These are phyloP conservation scores for Aspergillus bridgeri DNA, from an alignment of 495 filamentous ascomycete species.

Conservation along the genomic window DNA sequence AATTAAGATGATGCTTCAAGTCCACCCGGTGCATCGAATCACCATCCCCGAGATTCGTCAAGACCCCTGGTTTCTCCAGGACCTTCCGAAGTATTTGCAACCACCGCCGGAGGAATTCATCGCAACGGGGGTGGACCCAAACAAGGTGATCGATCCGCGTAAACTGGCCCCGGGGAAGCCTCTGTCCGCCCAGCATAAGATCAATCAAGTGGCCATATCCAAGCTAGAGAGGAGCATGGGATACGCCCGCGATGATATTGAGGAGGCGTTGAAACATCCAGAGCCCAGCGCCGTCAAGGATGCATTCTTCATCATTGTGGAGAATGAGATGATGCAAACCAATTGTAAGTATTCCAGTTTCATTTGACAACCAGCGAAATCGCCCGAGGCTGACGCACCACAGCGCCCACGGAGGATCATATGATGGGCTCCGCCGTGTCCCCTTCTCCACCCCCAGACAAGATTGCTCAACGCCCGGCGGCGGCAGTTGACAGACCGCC, in stretches of 20 bases:
- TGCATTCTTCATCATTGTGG: constrained; percentile 94
- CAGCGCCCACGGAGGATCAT: constrained; percentile 44
- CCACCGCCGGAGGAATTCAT: constrained; percentile 91
- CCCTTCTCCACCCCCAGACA: constrained; percentile 22
- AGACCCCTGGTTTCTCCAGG: constrained; percentile 91
- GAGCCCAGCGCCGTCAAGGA: constrained; percentile 98
- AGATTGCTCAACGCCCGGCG: constrained; percentile 16
- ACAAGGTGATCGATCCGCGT: constrained; percentile 79
- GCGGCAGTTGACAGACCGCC: constrained; percentile 21
- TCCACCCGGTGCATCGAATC: constrained; percentile 89
- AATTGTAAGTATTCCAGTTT: constrained; percentile 72
- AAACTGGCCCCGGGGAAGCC: constrained; percentile 76
- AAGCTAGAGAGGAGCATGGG: constrained; percentile 98
- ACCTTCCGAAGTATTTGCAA: constrained; percentile 78
- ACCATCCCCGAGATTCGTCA: constrained; percentile 90
- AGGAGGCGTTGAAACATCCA: constrained; percentile 84
- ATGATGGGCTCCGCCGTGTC: constrained; percentile 26
- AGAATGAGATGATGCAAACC: constrained; percentile 95
- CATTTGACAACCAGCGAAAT: background rate
- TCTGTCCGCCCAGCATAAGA: constrained; percentile 73
- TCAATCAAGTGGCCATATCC: constrained; percentile 85
- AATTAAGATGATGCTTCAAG: constrained; percentile 90
- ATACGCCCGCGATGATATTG: constrained; percentile 90
- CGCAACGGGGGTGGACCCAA: constrained; percentile 86
- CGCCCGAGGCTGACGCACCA: constrained; percentile 15